Evolutionary conservation across 1,284 basidiomycete species (phyloP).

Genomic region (Baeospora myosura): DNA sequence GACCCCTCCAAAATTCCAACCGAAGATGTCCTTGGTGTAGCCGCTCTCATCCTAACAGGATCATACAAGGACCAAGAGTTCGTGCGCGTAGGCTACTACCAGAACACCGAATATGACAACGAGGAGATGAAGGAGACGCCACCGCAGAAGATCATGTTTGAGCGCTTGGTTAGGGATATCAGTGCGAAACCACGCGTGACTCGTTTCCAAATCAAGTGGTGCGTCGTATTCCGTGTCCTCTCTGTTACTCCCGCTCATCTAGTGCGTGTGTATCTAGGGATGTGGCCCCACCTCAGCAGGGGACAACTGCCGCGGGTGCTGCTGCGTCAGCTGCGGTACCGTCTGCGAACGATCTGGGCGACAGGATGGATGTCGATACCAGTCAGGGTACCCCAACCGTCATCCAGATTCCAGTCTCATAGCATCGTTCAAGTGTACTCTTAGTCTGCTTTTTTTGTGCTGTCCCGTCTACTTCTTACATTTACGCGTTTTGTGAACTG

Average conservation of each 20-base stretch:
- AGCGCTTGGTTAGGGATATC: slow-evolving; percentile 80
- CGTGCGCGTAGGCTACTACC: slow-evolving; percentile 98
- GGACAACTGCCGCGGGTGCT: slow-evolving; percentile 50
- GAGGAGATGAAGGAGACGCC: slow-evolving; percentile 80
- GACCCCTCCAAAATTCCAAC: slow-evolving; percentile 70
- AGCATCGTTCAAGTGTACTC: not conserved
- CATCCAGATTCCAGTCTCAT: not conserved
- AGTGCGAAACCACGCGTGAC: slow-evolving; percentile 93
- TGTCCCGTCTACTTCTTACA: not conserved
- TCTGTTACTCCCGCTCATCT: slow-evolving; percentile 5
- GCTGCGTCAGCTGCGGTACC: slow-evolving; percentile 75
- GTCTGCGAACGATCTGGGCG: slow-evolving; percentile 65
- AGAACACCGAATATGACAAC: slow-evolving; percentile 97
- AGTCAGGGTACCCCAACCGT: slow-evolving; percentile 1
- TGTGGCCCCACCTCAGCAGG: slow-evolving; percentile 48
- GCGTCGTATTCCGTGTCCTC: slow-evolving; percentile 20
- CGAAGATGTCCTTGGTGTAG: slow-evolving; percentile 83
- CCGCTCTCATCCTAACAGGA: slow-evolving; percentile 87
- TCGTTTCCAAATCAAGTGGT: slow-evolving; percentile 83
- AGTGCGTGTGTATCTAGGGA: slow-evolving; percentile 42
- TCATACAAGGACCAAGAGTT: slow-evolving; percentile 94
- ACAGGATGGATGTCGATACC: slow-evolving; percentile 18
- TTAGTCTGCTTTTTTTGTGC: not conserved
- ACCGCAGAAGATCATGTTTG: slow-evolving; percentile 66
- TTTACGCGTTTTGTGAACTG: too few relatives aligned